These are phyloP conservation scores for Vigna unguiculata DNA, from an alignment of 306 rosid species.

Conservation along the genomic window DNA sequence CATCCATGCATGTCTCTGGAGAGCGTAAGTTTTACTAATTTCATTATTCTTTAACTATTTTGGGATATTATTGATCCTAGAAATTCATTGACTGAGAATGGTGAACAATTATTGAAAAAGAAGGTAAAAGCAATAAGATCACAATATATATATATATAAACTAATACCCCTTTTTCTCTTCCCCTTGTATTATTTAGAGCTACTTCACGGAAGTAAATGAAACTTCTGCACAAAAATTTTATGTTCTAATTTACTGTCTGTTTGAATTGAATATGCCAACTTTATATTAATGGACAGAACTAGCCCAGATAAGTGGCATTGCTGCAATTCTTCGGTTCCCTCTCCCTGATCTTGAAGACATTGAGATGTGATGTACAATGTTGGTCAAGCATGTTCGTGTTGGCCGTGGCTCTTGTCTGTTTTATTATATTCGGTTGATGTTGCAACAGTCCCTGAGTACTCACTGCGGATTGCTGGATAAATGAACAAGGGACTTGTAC, in stretches of 20 bases:
- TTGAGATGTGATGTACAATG: slow-evolving; percentile 70
- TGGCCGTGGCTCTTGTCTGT: not conserved
- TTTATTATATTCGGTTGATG: not conserved
- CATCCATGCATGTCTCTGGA: slow-evolving; percentile 96
- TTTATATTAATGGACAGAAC: slow-evolving; percentile 62
- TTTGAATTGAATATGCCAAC: slow-evolving; percentile 19
- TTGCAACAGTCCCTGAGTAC: slow-evolving; percentile 17
- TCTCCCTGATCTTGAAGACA: slow-evolving; percentile 93
- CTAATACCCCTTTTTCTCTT: not conserved
- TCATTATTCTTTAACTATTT: not conserved
- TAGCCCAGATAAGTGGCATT: slow-evolving; percentile 66
- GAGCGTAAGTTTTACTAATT: slow-evolving; percentile 75
- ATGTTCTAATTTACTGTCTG: not conserved
- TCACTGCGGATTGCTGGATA: not conserved
- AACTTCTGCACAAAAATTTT: slow-evolving; percentile 1
- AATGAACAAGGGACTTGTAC: slow-evolving; percentile 26
- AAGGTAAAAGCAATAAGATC: slow-evolving; percentile 18
- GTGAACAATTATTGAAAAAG: not conserved
- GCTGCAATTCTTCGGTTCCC: slow-evolving; percentile 98
- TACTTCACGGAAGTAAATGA: slow-evolving; percentile 1
- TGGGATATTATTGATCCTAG: slow-evolving; percentile 21
- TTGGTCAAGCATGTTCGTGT: slow-evolving; percentile 28
- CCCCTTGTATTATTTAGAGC: not conserved
- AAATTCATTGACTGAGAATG: slow-evolving; percentile 28
- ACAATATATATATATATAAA: slow-evolving; percentile 18